Base-by-base conservation (phyloP, 2,329 filamentous ascomycete genomes). In the Verticillium nonalfalfae region DNA sequence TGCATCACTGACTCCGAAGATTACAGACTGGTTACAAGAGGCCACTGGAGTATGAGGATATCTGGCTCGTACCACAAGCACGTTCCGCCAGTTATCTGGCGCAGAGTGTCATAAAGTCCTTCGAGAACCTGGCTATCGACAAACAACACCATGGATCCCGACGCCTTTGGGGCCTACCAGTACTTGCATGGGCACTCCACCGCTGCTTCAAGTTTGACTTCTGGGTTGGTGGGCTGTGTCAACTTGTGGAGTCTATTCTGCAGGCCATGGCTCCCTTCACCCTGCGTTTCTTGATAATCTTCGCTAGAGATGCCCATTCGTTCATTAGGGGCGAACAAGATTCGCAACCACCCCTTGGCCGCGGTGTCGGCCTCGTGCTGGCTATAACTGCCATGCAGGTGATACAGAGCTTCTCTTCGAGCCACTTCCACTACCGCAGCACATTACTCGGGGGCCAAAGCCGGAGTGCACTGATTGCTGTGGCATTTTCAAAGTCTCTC, bases 401-500 rank as follows among this genome's bases (percentile, higher is more conserved):
- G 21, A 71, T 88, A 11, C 91, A 96, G 74, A 94, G 90, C 72
- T 71, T 96, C 65, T 86, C 86, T 31, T 91, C 88, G 2, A 96
- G 93, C 69, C 94, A 98, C 70, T 97, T 96, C 76, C 89, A 98
- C 70, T 98, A 94, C 70, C 86, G 88, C 26, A 93, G 94, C 26
- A 96, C 97, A 89, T 88, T 96, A 77, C 86, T 96, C 45, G 95
- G 94, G 64, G 95, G 92, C 0, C 89, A 97, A 76, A 78, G 85
- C 7, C 85, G 94, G 71, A 92, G 88, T 1, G 89, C 91, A 0
- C 78, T 98, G 52, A 96, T 97, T 67, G 86, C 90, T 26, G 77
- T 93, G 62, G 92, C 98, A 61, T 98, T 96, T 70, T 91, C 95
- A 72, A 98, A 98, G 74, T 87, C 92, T 2, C 91, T 97, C 88